Evolutionary conservation across 441 rosid genomes (phyloP).

Genomic region (Pelargonium exstipulatum): DNA sequence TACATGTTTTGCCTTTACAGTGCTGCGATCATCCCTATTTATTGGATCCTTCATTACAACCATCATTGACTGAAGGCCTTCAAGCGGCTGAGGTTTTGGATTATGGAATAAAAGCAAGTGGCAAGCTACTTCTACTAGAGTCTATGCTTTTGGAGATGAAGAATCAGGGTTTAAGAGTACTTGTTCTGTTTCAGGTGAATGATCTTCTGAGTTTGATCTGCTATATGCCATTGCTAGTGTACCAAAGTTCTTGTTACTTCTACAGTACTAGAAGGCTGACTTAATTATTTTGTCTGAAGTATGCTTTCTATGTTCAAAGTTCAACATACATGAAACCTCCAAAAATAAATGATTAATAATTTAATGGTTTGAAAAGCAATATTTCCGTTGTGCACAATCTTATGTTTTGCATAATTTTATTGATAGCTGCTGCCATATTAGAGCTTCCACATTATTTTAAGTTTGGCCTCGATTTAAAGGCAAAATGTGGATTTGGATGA

Average conservation of each 20-base stretch:
- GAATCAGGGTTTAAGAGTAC: constrained; percentile 51
- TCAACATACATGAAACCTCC: no score
- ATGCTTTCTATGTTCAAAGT: background rate
- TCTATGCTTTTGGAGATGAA: constrained; percentile 61
- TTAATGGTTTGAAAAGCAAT: background rate
- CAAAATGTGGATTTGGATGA: no score
- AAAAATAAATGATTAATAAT: background rate
- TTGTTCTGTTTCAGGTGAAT: constrained; percentile 84
- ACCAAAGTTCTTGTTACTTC: background rate
- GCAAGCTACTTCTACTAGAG: constrained; percentile 75
- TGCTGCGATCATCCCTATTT: constrained; percentile 89
- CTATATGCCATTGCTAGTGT: background rate
- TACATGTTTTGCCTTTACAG: constrained; percentile 38
- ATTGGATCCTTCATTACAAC: constrained; percentile 42
- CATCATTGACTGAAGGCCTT: constrained; percentile 34
- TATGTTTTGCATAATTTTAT: background rate
- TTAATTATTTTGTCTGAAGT: background rate
- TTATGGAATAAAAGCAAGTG: constrained; percentile 82
- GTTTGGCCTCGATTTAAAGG: no score
- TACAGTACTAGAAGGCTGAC: background rate
- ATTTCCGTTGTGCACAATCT: background rate
- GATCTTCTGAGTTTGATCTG: constrained; percentile 17
- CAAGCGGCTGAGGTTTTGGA: constrained; percentile 31
- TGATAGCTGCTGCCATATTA: background rate
- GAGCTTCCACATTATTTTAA: background rate